Base-by-base conservation (phyloP, 1,139 yeast genomes). In the Taphrina wiesneri region DNA sequence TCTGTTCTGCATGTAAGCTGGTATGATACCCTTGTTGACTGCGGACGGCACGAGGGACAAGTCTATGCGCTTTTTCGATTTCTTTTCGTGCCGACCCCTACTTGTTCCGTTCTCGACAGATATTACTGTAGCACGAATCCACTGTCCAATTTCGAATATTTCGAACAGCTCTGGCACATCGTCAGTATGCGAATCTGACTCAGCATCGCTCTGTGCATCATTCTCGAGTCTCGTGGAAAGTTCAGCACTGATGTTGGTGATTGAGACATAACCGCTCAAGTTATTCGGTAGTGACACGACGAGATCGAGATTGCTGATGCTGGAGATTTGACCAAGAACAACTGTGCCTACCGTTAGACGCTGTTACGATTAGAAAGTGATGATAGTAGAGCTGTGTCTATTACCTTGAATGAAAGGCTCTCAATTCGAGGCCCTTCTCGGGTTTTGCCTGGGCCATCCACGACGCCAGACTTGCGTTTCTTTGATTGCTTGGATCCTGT, bases 241-340 rank as follows among this genome's bases (percentile, higher is more conserved):
- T 70, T 83, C 85, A n/a, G 82, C 81, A 68, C 93, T 87, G 64
- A 91, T 81, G 71, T 85, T 83, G 2, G 96, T 86, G 67, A 90
- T 84, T 51, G 96, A 90, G 25, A 90, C 85, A 74, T 80, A 88
- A 34, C 97, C 99, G 47, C 83, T 81, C 69, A 93, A 79, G 71
- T 87, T 88, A 75, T 91, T 96, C n/a, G 97, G 89, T 66, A 93
- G 77, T 1, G 96, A 80, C 47, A 93, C 77, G 3, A 85, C 82
- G 49, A 93, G 71, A 70, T 89, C 96, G 72, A 83, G 76, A 68
- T 83, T 82, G 67, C 83, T 82, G 65, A 92, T 83, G 64, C 80
- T 78, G 47, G 81, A 76, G 69, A 93, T 79, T 76, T 89, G 95
- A 62, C 96, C 98, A 65, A 93, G 80, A 0, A 92, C 85, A 46